A percentile compares a stretch with the other conserved stretches of the same genome.
Evolutionary conservation across 2,329 filamentous ascomycete genomes (phyloP).

Genomic region (Fusarium hainanense): DNA sequence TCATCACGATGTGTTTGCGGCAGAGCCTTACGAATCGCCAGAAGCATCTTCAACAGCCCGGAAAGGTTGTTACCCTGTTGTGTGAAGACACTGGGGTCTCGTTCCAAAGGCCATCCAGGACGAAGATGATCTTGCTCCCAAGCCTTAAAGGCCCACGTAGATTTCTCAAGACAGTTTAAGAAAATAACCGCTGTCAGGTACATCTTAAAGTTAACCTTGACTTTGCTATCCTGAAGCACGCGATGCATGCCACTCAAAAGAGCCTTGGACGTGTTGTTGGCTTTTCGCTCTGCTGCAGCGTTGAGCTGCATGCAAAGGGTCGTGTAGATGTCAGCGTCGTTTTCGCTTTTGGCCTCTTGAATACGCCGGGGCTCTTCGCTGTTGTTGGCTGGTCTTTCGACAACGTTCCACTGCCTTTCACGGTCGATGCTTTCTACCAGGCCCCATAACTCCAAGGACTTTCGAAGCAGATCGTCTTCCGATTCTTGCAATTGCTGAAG

Average conservation of each 20-base stretch:
- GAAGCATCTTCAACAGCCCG: slow-evolving; percentile 69
- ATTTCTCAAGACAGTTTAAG: slow-evolving; percentile 74
- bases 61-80: slow-evolving; percentile 69
- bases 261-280: slow-evolving; percentile 67
- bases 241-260: slow-evolving; percentile 71
- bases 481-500: slow-evolving; percentile 58
- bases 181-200: slow-evolving; percentile 72
- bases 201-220: slow-evolving; percentile 68
- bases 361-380: slow-evolving; percentile 59
- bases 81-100: slow-evolving; percentile 66
- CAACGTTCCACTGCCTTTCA: slow-evolving; percentile 70
- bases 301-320: slow-evolving; percentile 73
- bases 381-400: slow-evolving; percentile 58
- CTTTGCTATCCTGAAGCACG: slow-evolving; percentile 69
- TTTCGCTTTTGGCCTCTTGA: slow-evolving; percentile 60
- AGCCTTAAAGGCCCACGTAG: slow-evolving; percentile 75
- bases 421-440: slow-evolving; percentile 73
- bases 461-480: slow-evolving; percentile 65
- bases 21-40: slow-evolving; percentile 69
- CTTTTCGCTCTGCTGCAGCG: slow-evolving; percentile 72
- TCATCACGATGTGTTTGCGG: slow-evolving; percentile 62
- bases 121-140: slow-evolving; percentile 73
- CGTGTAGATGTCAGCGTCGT: slow-evolving; percentile 67
- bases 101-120: slow-evolving; percentile 70
- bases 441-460: slow-evolving; percentile 72